Evolutionary conservation across 305 asterid species (phyloP), one percentile per base, ranked within the genome.

Genomic region (Fraxinus baroniana): DNA sequence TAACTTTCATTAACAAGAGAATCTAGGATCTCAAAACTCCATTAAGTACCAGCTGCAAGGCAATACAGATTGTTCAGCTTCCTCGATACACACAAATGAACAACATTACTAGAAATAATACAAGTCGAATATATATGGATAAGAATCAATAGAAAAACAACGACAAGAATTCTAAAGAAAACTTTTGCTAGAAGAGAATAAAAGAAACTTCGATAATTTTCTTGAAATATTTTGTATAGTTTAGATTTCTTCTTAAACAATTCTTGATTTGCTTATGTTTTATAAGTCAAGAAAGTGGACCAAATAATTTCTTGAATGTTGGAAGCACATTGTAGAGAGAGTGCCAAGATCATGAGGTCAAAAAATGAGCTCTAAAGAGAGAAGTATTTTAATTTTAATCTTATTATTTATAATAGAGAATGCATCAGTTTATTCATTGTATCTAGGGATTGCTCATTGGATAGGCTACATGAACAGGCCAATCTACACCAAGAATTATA

Each of bases 31-130:
- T 80, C 82, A 35, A 85, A 52, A 85, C 82, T 76, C 3, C 93
- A 89, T 30, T 87, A 90, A 82, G 97, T 74, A 26, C 93, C 97
- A 30, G 95, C 95, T 2, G 93, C 87, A 73, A 92, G 86, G 87
- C 97, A 89, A 33, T 89, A 92, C 18, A 87, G 89, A 77, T 85
- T 84, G 79, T 78, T 87, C 86, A 92, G 92, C 78, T 90, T 93
- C 7, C 94, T 76, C 1, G 95, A 87, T 18, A 91, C 86, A 64
- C 95, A 93, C 3, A 93, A 73, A 84, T 89, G 97, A 28, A 92
- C 86, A 9, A 91, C 79, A 75, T 87, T 84, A 17, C 92, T 90
- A 0, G 97, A 89, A 77, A 93, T 39, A 66, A 92, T 77, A 77
- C 92, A 83, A 30, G 95, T 85, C 24, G 93, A 88, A 93, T 93